These are phyloP conservation scores for Mycena vulgaris DNA, from an alignment of 768 basidiomycete genomes.

Conservation along the genomic window DNA sequence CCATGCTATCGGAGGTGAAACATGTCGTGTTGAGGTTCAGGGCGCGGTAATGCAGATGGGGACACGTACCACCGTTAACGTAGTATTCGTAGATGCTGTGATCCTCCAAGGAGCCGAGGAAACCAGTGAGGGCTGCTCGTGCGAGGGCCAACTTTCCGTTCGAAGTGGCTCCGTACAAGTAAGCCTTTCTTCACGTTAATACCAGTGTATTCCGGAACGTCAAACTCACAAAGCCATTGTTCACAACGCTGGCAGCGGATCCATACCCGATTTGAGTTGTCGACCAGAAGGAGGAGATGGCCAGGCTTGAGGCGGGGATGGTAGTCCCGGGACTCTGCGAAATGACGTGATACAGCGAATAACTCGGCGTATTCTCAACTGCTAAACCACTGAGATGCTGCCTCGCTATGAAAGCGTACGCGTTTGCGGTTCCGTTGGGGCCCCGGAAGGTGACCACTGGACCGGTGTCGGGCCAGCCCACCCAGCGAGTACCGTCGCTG, in stretches of 20 bases:
- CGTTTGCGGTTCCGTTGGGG: not conserved
- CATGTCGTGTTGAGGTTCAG: not conserved
- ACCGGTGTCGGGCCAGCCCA: slow-evolving; percentile 33
- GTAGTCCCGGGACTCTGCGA: not conserved
- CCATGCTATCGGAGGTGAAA: slow-evolving; percentile 12
- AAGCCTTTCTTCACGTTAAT: not conserved
- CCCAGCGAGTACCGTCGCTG: slow-evolving; percentile 34
- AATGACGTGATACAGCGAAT: slow-evolving; percentile 31
- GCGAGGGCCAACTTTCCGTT: slow-evolving; percentile 24
- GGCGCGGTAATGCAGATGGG: too few species aligned
- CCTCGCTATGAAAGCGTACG: slow-evolving; percentile 28
- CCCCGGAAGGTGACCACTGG: slow-evolving; percentile 25
- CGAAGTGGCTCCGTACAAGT: slow-evolving; percentile 27
- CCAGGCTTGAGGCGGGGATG: slow-evolving; percentile 22
- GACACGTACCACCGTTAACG: slow-evolving; percentile 32
- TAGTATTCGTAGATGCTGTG: slow-evolving; percentile 34
- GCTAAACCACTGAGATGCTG: slow-evolving; percentile 29
- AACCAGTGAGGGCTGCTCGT: slow-evolving; percentile 21
- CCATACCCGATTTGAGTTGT: slow-evolving; percentile 32
- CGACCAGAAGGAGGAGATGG: slow-evolving; percentile 24
- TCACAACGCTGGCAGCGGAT: slow-evolving; percentile 26
- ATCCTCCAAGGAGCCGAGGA: slow-evolving; percentile 23
- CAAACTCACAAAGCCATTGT: slow-evolving; percentile 21
- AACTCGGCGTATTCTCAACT: slow-evolving; percentile 6
- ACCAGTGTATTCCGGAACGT: not conserved